These are phyloP conservation scores for Graphium sp. DNA, from an alignment of 2,329 filamentous ascomycete species.

Conservation along the genomic window DNA sequence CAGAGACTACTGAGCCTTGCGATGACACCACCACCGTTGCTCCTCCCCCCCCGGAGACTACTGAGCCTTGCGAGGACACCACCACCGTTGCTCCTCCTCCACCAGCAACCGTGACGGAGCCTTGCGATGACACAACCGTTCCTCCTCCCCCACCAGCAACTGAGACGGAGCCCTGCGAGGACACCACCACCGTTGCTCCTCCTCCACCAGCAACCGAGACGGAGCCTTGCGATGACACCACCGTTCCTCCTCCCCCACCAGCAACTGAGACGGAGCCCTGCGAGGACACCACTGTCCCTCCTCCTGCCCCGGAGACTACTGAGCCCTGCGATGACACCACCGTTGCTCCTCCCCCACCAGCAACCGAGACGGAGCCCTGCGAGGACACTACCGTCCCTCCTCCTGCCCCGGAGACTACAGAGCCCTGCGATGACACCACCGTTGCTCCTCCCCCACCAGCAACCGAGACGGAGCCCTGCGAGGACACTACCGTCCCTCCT, in stretches of 20 bases:
- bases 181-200: constrained; percentile 2
- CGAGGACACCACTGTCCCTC: neutral
- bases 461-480: neutral
- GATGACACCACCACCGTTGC: neutral
- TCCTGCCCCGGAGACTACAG: constrained; percentile 4
- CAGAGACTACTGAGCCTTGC: constrained; percentile 2
- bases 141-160: neutral
- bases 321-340: neutral
- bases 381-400: constrained; percentile 1
- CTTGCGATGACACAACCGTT: neutral
- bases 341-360: neutral
- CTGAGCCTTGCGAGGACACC: constrained; percentile 3
- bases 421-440: constrained; percentile 2
- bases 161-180: neutral
- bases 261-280: neutral
- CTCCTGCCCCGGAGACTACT: constrained; percentile 1
- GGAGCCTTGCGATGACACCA: neutral
- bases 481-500: constrained; percentile 5
- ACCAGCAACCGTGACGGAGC: neutral
- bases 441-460: constrained; percentile 2
- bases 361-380: neutral
- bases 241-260: neutral
- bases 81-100: neutral
- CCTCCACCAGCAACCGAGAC: neutral
- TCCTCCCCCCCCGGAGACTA: constrained; percentile 5